Evolutionary conservation across 805 yeast genomes (phyloP), one percentile per base, ranked within the genome.

Genomic region (Saturnispora silvae): DNA sequence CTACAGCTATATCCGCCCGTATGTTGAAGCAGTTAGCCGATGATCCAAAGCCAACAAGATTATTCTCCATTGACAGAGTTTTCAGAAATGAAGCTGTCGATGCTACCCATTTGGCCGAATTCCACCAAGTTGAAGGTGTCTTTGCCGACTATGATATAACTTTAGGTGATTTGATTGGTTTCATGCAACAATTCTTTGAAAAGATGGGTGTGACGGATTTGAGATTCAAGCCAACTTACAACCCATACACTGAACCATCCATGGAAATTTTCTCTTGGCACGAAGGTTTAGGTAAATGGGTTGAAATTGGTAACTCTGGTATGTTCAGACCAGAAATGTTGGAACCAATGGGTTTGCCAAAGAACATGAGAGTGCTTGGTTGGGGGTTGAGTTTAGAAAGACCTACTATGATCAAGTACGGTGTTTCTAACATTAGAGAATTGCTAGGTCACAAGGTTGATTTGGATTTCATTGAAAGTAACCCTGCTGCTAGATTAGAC

Each of bases 261-360:
- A 74, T 92, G 75, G 99, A 92, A 68, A 92, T 92, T 49, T 92
- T 81, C 61, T 92, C 96, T 34, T 92, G 84, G 81, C 99, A 92
- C 64, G 78, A 76, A 51, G 96, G 96, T 35, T 72, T 92, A 52
- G 78, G 72, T 50, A 92, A 85, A 61, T 94, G 98, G 98, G 98
- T 92, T 45, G 99, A 92, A 69, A 89, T 92, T 54, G 99, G 99
- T 61, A 92, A 92, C 70, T 86, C 96, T 15, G 99, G 99, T 61
- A 81, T 92, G 95, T 92, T 92, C 72, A 79, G 99, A 65, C 98
- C 99, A 11, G 99, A 92, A 66, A 92, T 92, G 99, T 71, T 94
- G 58, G 96, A 86, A 65, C 67, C 95, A 31, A 89, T 92, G 97
- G 99, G 99, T 25, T 72, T 92, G 54, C 98, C 98, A 42, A 79